phyloP scores from a whole-genome alignment of 805 yeast genomes.

The Yarrowia deformans region DNA sequence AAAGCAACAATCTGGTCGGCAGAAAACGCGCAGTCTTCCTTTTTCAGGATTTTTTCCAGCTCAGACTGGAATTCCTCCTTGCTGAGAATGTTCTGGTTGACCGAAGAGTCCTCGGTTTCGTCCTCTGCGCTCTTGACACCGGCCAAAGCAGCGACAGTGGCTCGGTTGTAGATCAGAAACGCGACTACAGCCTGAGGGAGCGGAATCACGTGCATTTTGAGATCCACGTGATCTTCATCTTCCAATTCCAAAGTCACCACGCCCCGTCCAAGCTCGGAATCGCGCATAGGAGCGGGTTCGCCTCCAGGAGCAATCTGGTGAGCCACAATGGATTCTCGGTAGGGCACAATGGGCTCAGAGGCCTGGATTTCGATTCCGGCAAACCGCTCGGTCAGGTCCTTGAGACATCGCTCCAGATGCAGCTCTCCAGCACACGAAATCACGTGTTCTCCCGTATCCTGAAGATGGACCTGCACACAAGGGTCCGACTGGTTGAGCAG shows the following conservation, averaged over 20 bases:
- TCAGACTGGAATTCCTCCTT: slow-evolving; percentile 11
- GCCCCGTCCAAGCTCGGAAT: slow-evolving; percentile 42
- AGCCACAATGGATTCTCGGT: slow-evolving; percentile 77
- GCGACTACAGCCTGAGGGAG: slow-evolving; percentile 57
- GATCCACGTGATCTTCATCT: slow-evolving; percentile 54
- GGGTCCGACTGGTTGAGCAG: slow-evolving; percentile 90
- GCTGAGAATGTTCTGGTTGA: slow-evolving; percentile 43
- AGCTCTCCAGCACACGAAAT: slow-evolving; percentile 96
- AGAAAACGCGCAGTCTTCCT: slow-evolving; percentile 8
- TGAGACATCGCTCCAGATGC: slow-evolving; percentile 92
- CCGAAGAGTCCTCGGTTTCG: slow-evolving; percentile 45
- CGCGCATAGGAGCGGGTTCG: slow-evolving; percentile 35
- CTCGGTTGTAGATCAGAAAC: slow-evolving; percentile 16
- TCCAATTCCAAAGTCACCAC: slow-evolving; percentile 54
- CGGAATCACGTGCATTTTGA: slow-evolving; percentile 59
- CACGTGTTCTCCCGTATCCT: slow-evolving; percentile 92
- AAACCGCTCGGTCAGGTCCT: slow-evolving; percentile 87
- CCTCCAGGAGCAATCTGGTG: slow-evolving; percentile 53
- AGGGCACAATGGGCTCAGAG: slow-evolving; percentile 94
- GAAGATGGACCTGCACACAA: slow-evolving; percentile 84
- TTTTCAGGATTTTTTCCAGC: slow-evolving; percentile 9
- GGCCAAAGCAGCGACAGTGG: slow-evolving; percentile 41
- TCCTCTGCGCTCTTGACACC: slow-evolving; percentile 45
- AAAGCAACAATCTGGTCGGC: slow-evolving; percentile 62
- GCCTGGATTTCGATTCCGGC: slow-evolving; percentile 87